Base-by-base conservation (phyloP, 306 rosid species). In the Quercus engelmannii region DNA sequence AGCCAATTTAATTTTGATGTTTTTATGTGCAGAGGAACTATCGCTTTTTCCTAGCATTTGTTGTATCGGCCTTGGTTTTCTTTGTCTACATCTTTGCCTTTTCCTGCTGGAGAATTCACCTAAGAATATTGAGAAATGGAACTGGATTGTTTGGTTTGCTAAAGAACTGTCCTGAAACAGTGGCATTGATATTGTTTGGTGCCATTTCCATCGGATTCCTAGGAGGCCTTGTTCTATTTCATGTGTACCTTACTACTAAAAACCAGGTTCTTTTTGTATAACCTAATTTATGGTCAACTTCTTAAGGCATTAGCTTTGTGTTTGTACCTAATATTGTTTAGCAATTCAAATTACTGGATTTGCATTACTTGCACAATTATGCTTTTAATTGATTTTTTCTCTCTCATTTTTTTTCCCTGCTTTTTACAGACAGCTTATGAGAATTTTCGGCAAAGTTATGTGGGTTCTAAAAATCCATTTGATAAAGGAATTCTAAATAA, bases 1-100 rank as follows among this genome's bases (percentile, higher is more conserved):
- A 41, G 46, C 46, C 46, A 41, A 41, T 41, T 8, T 21, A 51
- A 69, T 11, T 41, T 58, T n/a, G 9, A 5, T 76, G 5, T 33
- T 41, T 58, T 33, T 3, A 28, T 64, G 46, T 74, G 81, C 87
- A 86, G 89, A 74, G 87, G 80, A 86, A 83, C 77, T 78, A 75
- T 55, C 55, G 84, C 14, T 81, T 64, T 43, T 84, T 79, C 58
- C 59, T 84, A 23, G 35, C 70, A 15, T 72, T 81, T 68, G 46
- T 76, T 71, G 43, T 74, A 5, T 79, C 71, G 1, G 74, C 75
- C 78, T 78, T 83, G 13, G 61, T 82, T 51, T 83, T 86, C 74
- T 81, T 74, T 74, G 55, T 71, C 6, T 80, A 77, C 69, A 41
- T 78, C 51, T 71, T 77, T 58, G 74, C 64, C 59, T 86, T 83